A percentile compares a stretch with the other conserved stretches of the same genome.
Conservation (phyloP, 2,329 filamentous ascomycete species). For the Rhinocladiella similis region DNA sequence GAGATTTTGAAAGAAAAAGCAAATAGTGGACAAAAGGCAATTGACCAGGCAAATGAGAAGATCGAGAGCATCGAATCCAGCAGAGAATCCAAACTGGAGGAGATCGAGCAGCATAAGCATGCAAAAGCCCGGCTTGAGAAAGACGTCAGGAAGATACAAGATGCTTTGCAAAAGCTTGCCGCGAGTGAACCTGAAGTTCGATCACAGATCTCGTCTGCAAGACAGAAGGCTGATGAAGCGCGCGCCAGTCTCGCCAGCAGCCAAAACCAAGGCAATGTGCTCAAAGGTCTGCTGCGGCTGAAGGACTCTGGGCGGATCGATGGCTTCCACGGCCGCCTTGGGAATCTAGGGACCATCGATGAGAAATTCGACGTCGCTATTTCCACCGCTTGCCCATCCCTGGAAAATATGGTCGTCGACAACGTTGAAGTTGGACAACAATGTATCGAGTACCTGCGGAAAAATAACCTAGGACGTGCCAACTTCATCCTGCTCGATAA, state of each 20-base stretch:
- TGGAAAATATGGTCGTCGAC: constrained; percentile 97
- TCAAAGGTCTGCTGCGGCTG: constrained; percentile 88
- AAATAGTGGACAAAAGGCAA: constrained; percentile 79
- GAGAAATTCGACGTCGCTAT: constrained; percentile 96
- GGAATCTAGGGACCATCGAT: constrained; percentile 91
- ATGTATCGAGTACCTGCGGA: constrained; percentile 95
- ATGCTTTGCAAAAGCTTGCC: constrained; percentile 70
- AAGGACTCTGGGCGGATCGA: constrained; percentile 96
- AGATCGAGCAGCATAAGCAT: constrained; percentile 73
- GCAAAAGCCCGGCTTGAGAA: constrained; percentile 73
- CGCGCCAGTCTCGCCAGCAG: constrained; percentile 84
- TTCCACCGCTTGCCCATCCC: constrained; percentile 85
- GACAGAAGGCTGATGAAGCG: constrained; percentile 95
- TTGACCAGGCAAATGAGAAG: constrained; percentile 81
- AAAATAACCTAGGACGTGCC: constrained; percentile 93
- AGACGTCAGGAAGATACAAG: constrained; percentile 69
- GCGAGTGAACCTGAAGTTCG: constrained; percentile 80
- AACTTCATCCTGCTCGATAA: constrained; percentile 97
- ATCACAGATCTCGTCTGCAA: constrained; percentile 79
- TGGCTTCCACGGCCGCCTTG: constrained; percentile 92
- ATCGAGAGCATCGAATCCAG: constrained; percentile 70
- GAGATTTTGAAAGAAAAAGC: constrained; percentile 87
- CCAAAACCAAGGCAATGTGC: constrained; percentile 89
- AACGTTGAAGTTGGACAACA: constrained; percentile 95
- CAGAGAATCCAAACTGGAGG: constrained; percentile 68